These are phyloP conservation scores for Monilinia fructicola DNA, from an alignment of 2,329 filamentous ascomycete species.

Conservation along the genomic window DNA sequence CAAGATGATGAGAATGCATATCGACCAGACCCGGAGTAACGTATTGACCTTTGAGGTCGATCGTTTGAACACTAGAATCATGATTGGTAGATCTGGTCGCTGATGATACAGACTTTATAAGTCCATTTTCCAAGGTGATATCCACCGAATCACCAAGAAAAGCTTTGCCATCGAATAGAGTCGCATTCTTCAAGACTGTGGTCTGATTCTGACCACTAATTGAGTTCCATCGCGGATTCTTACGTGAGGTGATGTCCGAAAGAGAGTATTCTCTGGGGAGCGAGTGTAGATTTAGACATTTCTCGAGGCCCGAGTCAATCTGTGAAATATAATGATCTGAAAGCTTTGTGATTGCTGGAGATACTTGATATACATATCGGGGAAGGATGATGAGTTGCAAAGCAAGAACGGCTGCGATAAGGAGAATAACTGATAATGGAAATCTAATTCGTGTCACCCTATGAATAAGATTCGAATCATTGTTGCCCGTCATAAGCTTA, in stretches of 20 bases:
- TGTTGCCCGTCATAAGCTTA: neutral
- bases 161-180: constrained; percentile 46
- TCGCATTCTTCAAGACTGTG: constrained; percentile 45
- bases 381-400: constrained; percentile 36
- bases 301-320: constrained; percentile 33
- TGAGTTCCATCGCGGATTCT: constrained; percentile 46
- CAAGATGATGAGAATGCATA: constrained; percentile 48
- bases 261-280: constrained; percentile 26
- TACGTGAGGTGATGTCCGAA: constrained; percentile 30
- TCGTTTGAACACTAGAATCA: constrained; percentile 33
- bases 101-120: constrained; percentile 41
- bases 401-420: constrained; percentile 29
- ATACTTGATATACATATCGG: constrained; percentile 30
- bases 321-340: constrained; percentile 31
- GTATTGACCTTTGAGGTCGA: constrained; percentile 42
- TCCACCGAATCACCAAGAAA: constrained; percentile 42
- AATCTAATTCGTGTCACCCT: constrained; percentile 23
- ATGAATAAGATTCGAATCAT: neutral
- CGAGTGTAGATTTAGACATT: constrained; percentile 36
- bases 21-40: constrained; percentile 49
- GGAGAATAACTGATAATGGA: constrained; percentile 32
- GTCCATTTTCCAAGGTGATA: constrained; percentile 43
- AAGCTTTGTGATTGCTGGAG: constrained; percentile 28
- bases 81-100: constrained; percentile 26
- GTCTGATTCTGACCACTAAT: constrained; percentile 43